Conservation (phyloP, 2,329 filamentous ascomycete genomes). For the Cladosporium sp. region DNA sequence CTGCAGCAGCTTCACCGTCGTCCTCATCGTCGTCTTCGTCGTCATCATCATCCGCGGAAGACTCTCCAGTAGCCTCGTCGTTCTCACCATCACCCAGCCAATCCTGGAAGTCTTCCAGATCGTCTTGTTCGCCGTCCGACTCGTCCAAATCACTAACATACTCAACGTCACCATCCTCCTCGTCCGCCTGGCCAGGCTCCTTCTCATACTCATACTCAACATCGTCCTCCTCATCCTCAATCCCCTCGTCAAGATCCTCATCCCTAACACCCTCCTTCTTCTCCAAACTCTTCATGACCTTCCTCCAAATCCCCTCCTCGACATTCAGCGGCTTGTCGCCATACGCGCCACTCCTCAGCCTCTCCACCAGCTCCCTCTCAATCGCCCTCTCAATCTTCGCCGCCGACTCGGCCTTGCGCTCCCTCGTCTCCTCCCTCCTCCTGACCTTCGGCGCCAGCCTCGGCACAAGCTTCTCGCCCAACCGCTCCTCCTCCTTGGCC, state of each 20-base stretch:
- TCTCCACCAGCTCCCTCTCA: conserved; percentile 88
- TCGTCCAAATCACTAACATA: conserved; percentile 85
- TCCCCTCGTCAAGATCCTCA: conserved; percentile 81
- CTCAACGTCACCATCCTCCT: conserved; percentile 68
- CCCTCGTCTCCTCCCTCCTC: conserved; percentile 43
- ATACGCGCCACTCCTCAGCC: conserved; percentile 86
- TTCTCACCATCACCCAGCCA: conserved; percentile 74
- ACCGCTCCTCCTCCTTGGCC: conserved; percentile 79
- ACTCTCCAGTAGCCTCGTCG: conserved; percentile 45
- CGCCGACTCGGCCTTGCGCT: conserved; percentile 47
- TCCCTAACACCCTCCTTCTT: conserved; percentile 75
- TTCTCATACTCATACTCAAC: conserved; percentile 60
- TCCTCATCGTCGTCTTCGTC: conserved; percentile 50
- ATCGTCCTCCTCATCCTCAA: conserved; percentile 67
- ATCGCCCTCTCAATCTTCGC: conserved; percentile 95
- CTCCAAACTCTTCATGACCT: conserved; percentile 87
- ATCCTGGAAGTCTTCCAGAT: conserved; percentile 87
- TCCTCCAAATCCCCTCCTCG: conserved; percentile 94
- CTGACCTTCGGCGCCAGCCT: conserved; percentile 86
- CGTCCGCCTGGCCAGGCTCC: conserved; percentile 44
- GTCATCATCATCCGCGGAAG: conserved; percentile 55
- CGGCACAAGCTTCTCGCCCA: conserved; percentile 83
- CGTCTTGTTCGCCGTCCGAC: conserved; percentile 65
- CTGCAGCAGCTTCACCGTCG: conserved; percentile 49
- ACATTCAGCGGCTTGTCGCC: conserved; percentile 93